phyloP scores from a whole-genome alignment of 495 filamentous ascomycete genomes.

The Penicillium atrosanguineum region DNA sequence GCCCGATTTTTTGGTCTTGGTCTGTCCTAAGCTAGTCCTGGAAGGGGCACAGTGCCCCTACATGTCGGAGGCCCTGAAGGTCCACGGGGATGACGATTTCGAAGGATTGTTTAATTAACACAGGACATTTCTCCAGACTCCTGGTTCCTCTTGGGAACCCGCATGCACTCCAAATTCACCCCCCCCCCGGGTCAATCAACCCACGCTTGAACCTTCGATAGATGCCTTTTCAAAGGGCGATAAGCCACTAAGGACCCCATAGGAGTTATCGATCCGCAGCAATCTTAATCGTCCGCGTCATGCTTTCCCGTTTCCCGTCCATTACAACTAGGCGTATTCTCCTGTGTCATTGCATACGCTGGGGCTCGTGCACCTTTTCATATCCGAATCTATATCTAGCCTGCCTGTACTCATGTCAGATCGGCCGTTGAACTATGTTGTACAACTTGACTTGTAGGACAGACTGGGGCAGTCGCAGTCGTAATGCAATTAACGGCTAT shows the following conservation, averaged over 20 bases:
- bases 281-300: constrained; percentile 27
- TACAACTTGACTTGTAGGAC: not conserved
- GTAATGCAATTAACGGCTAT: not conserved
- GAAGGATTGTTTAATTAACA: constrained; percentile 7
- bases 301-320: not conserved
- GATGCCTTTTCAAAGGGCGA: constrained; percentile 6
- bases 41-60: not conserved
- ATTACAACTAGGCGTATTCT: not conserved
- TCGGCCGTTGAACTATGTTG: not conserved
- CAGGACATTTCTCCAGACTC: constrained; percentile 13
- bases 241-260: constrained; percentile 5
- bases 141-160: not conserved
- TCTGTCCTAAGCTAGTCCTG: not conserved
- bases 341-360: not conserved
- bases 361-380: not conserved
- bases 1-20: not conserved
- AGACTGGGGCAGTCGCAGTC: not conserved
- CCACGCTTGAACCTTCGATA: not conserved
- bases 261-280: constrained; percentile 14
- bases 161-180: not conserved
- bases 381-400: not conserved
- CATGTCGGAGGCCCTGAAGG: not conserved
- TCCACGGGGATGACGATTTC: constrained; percentile 16
- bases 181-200: not conserved
- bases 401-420: not conserved